Percentiles rank a stretch among this genome's conserved stretches.
Conservation (phyloP, 768 basidiomycete genomes). For the Plicaturopsis crispa region DNA sequence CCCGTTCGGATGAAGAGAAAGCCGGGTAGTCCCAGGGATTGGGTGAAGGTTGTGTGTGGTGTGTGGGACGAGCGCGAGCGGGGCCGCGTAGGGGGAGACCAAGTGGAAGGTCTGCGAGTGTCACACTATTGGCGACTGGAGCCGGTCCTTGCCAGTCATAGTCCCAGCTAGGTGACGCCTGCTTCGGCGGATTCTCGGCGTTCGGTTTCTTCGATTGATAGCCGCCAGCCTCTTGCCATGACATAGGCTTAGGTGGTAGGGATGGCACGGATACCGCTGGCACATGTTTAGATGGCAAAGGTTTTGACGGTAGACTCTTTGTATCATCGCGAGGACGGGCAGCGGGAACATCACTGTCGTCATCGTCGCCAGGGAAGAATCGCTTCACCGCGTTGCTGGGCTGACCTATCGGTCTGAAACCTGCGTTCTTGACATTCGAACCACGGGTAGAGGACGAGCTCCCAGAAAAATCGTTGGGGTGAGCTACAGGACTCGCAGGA, state of each 20-base stretch:
- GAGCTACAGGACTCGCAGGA: too few relatives aligned
- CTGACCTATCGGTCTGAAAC: slow-evolving; percentile 64
- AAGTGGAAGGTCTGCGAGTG: too few relatives aligned
- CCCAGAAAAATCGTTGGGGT: too few relatives aligned
- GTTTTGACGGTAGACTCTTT: neutral
- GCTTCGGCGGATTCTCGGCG: neutral
- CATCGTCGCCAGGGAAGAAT: slow-evolving; percentile 83
- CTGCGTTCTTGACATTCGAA: slow-evolving; percentile 32
- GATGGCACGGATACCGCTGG: too few relatives aligned
- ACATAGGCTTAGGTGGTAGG: too few relatives aligned
- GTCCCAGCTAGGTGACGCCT: neutral
- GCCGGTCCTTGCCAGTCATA: neutral
- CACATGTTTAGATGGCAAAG: too few relatives aligned
- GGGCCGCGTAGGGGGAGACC: neutral
- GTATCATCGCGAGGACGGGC: slow-evolving; percentile 12
- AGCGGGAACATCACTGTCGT: slow-evolving; percentile 43
- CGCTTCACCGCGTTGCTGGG: slow-evolving; percentile 48
- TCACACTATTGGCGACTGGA: neutral
- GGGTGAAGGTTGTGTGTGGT: too few relatives aligned
- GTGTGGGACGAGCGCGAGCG: neutral
- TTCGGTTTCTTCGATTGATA: neutral
- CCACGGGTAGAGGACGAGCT: too few relatives aligned
- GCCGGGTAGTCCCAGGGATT: too few relatives aligned
- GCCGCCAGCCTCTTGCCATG: too few relatives aligned
- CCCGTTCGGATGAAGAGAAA: too few relatives aligned